Conservation (phyloP, 1,284 basidiomycete genomes). For the Caloboletus firmus region DNA sequence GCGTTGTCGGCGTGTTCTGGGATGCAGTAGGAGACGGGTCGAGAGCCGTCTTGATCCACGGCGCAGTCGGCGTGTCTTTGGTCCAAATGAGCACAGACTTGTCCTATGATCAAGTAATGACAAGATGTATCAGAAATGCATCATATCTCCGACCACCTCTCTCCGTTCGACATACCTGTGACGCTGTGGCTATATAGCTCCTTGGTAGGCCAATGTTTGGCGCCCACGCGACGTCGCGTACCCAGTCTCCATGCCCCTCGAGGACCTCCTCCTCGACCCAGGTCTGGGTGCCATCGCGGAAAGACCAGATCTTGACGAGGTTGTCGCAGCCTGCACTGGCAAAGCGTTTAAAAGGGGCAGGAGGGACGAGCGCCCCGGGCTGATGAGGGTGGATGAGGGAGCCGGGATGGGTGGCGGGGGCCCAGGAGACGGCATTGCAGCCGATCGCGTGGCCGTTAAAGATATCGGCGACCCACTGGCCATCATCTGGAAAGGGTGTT, state of each 20-base stretch:
- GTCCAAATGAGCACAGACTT: constrained; percentile 95
- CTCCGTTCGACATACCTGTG: constrained; percentile 57
- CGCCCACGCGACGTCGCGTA: constrained; percentile 96
- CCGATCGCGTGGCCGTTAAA: constrained; percentile 96
- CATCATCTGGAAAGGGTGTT: constrained; percentile 69
- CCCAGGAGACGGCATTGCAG: constrained; percentile 98
- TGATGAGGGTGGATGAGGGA: constrained; percentile 72
- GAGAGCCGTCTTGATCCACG: constrained; percentile 86
- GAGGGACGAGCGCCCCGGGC: constrained; percentile 40
- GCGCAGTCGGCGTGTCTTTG: constrained; percentile 73
- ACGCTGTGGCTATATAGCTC: constrained; percentile 93
- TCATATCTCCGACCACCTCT: too few species aligned
- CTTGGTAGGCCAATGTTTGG: constrained; percentile 94
- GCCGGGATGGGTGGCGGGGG: constrained; percentile 86
- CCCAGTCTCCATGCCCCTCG: constrained; percentile 95
- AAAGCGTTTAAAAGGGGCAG: constrained; percentile 75
- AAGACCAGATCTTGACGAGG: constrained; percentile 93
- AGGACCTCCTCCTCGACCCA: constrained; percentile 90
- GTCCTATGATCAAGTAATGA: constrained; percentile 48
- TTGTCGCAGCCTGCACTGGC: constrained; percentile 97
- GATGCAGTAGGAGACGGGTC: constrained; percentile 63
- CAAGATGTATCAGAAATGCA: not conserved
- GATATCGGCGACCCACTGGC: constrained; percentile 93
- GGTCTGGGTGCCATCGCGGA: constrained; percentile 71
- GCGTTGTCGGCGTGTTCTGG: constrained; percentile 30